Base-by-base conservation (phyloP, 495 filamentous ascomycete species). In the Aspergillus steynii region DNA sequence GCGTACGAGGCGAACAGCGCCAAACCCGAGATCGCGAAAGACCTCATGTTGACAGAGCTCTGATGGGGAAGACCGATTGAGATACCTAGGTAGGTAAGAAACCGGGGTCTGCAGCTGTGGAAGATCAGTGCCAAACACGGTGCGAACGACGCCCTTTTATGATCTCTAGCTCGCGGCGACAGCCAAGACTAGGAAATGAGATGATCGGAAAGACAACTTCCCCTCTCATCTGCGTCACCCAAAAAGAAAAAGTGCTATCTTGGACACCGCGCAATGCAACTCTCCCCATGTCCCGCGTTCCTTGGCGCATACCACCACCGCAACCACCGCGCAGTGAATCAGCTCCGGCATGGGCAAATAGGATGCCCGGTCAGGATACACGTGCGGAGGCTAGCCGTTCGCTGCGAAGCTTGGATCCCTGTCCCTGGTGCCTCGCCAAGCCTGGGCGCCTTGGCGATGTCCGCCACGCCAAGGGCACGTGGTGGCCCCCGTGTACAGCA, bases 41-140 rank as follows among this genome's bases (percentile, higher is more conserved):
- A 32, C 50, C 63, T 72, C 72, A 75, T 75, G 1, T 29, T 71
- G 65, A 62, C 1, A 3, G 37, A 42, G 37, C 37, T 42, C 37
- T 15, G 37, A 42, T 8, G 37, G 7, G 37, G 48, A 27, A 61
- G 48, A 12, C 14, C 56, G 51, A 20, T 57, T 46, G 27, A 45
- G n/a, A 25, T 12, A 31, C 3, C 12, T 25, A 50, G 32, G 45
- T 7, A 46, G 29, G 49, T 15, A 48, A 47, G 31, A 55, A 48
- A 42, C 51, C 49, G 48, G 58, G 60, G 61, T 48, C 59, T 34
- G 59, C 47, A 51, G 47, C 37, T 55, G 45, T 32, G 55, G 47
- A 62, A 52, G 51, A 61, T 58, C 34, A 26, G 34, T 56, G 56
- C 47, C 28, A 29, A 52, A 29, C 37, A 34, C 54, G 53, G 54